Evolutionary conservation across 305 asterid species (phyloP).

Genomic region (Nicotiana rustica): DNA sequence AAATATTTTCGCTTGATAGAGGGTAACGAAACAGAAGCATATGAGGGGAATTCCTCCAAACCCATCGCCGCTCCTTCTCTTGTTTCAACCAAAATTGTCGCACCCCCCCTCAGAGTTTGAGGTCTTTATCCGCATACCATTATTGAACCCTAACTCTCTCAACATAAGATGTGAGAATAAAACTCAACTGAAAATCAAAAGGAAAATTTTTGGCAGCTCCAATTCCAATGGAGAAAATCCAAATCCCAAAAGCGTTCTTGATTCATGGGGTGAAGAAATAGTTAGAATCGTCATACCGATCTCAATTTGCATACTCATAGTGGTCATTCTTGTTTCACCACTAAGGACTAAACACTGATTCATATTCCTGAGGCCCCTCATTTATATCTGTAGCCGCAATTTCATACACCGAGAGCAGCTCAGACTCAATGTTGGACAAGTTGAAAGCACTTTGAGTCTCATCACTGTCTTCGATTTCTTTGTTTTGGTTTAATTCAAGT

Average conservation of each 20-base stretch:
- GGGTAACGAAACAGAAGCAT: too few relatives aligned
- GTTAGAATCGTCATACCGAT: conserved; percentile 87
- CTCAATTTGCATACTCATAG: conserved; percentile 87
- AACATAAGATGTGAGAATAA: too few relatives aligned
- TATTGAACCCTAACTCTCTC: too few relatives aligned
- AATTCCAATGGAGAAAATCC: conserved; percentile 62
- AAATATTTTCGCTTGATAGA: too few relatives aligned
- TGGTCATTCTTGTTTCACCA: conserved; percentile 71
- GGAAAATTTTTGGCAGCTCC: not conserved
- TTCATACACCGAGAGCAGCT: conserved; percentile 72
- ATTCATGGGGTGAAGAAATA: conserved; percentile 89
- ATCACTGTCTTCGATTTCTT: too few relatives aligned
- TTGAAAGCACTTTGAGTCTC: conserved; percentile 51
- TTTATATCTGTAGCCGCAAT: conserved; percentile 73
- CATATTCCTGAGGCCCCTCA: conserved; percentile 49
- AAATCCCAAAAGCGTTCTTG: conserved; percentile 66
- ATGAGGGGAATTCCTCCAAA: too few relatives aligned
- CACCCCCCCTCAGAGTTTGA: too few relatives aligned
- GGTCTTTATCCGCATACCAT: too few relatives aligned
- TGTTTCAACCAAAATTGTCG: too few relatives aligned
- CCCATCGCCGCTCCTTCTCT: too few relatives aligned
- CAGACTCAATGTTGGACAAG: conserved; percentile 93
- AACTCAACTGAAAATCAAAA: not conserved
- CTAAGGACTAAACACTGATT: conserved; percentile 53
- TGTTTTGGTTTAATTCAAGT: too few relatives aligned